These are phyloP conservation scores for Saccharomyces pastorianus DNA, from an alignment of 1,139 yeast genomes.

Conservation along the genomic window DNA sequence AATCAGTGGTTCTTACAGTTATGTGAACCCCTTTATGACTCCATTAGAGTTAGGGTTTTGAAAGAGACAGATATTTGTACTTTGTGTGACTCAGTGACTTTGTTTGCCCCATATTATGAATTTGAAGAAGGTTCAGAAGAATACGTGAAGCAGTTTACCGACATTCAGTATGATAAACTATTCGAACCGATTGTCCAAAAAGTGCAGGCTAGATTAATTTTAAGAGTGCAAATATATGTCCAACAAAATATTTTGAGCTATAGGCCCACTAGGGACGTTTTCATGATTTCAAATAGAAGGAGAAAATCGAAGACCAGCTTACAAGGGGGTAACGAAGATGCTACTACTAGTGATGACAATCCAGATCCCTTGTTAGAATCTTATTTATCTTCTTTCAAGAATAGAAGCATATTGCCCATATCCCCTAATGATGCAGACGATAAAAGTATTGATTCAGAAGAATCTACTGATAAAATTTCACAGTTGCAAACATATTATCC, in stretches of 20 bases:
- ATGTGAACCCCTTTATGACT: constrained; percentile 71
- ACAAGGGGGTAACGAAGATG: constrained; percentile 17
- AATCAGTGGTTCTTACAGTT: constrained; percentile 50
- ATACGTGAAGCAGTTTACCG: constrained; percentile 24
- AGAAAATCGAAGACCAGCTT: constrained; percentile 9
- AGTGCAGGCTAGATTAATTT: constrained; percentile 70
- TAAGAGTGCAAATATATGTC: constrained; percentile 65
- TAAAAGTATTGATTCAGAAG: constrained; percentile 4
- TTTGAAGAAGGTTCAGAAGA: constrained; percentile 40
- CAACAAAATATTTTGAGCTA: constrained; percentile 62
- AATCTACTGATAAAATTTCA: not conserved
- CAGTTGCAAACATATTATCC: constrained; percentile 45
- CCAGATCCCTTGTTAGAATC: not conserved
- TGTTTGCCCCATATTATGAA: constrained; percentile 62
- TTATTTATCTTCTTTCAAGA: not conserved
- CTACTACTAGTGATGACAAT: constrained; percentile 2
- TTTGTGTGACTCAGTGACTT: constrained; percentile 67
- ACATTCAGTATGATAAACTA: constrained; percentile 46
- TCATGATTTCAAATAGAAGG: constrained; percentile 47
- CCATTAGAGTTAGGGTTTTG: constrained; percentile 54
- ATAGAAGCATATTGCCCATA: not conserved
- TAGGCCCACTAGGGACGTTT: constrained; percentile 59
- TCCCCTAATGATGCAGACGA: constrained; percentile 6
- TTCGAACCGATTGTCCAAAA: constrained; percentile 69
- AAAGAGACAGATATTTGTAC: constrained; percentile 59